phyloP scores from a whole-genome alignment of 2,329 filamentous ascomycete genomes.

The Monilinia laxa region DNA sequence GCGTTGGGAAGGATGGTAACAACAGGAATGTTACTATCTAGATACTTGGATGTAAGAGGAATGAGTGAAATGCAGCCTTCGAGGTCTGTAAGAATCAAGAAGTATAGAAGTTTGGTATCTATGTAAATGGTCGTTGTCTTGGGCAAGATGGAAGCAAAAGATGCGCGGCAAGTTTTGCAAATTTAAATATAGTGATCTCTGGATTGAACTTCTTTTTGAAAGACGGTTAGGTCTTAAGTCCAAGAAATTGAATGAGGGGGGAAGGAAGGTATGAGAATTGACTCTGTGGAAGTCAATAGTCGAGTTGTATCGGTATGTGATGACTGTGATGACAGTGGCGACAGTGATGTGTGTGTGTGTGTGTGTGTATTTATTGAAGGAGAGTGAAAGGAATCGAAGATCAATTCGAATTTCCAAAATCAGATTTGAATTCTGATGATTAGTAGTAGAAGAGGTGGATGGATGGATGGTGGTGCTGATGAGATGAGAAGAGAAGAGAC shows the following conservation, averaged over 20 bases:
- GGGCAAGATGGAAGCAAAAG: background rate
- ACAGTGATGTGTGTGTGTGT: background rate
- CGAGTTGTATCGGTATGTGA: too few species aligned
- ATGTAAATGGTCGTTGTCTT: background rate
- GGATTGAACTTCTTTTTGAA: background rate
- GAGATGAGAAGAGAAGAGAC: too few species aligned
- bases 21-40: background rate
- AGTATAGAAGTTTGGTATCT: background rate
- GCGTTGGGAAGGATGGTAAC: background rate
- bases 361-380: conserved; percentile 8
- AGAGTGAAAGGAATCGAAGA: conserved; percentile 6
- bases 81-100: background rate
- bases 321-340: too few species aligned
- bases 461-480: too few species aligned
- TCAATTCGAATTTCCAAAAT: conserved; percentile 14
- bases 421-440: background rate
- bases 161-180: background rate
- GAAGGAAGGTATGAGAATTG: background rate
- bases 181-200: too few species aligned
- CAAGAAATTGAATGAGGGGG: conserved; percentile 9
- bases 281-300: too few species aligned
- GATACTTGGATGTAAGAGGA: background rate
- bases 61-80: conserved; percentile 9
- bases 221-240: background rate
- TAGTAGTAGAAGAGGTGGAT: too few species aligned